Conservation (phyloP, 768 basidiomycete genomes). For the Mycena chlorophos region DNA sequence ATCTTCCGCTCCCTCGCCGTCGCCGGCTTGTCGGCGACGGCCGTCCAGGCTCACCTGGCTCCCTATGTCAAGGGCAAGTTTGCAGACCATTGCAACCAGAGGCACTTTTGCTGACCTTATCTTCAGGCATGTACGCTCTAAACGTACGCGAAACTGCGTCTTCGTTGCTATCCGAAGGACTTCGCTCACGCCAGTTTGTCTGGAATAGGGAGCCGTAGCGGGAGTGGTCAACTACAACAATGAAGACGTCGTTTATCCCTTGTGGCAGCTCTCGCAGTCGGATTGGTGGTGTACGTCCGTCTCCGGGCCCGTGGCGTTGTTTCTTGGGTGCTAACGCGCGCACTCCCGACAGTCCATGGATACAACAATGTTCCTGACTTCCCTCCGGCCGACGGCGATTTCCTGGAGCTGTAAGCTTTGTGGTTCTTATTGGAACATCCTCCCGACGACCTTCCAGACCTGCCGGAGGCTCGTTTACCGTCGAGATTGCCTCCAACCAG, state of each 20-base stretch:
- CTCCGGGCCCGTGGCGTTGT: constrained; percentile 1
- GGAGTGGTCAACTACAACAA: constrained; percentile 39
- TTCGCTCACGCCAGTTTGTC: not conserved
- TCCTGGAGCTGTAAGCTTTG: constrained; percentile 43
- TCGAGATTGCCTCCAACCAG: constrained; percentile 52
- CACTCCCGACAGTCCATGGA: constrained; percentile 33
- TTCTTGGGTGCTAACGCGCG: not conserved
- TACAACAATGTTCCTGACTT: constrained; percentile 39
- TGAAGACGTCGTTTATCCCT: constrained; percentile 39
- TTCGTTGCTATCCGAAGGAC: not conserved
- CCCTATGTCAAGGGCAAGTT: constrained; percentile 41
- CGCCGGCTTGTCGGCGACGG: constrained; percentile 6
- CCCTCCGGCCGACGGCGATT: constrained; percentile 43
- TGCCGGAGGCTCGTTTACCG: constrained; percentile 47
- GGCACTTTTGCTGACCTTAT: too few species aligned
- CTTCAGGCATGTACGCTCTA: constrained; percentile 51
- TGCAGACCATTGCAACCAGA: too few species aligned
- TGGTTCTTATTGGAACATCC: not conserved
- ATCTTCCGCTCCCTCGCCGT: constrained; percentile 12
- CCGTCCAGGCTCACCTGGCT: constrained; percentile 42
- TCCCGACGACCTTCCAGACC: constrained; percentile 34
- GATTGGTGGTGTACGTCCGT: constrained; percentile 49
- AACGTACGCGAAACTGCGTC: constrained; percentile 35
- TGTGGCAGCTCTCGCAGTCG: constrained; percentile 41
- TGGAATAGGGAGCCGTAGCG: constrained; percentile 36